Conservation (phyloP, 345 rosid genomes). For the Lepidium sativum region DNA sequence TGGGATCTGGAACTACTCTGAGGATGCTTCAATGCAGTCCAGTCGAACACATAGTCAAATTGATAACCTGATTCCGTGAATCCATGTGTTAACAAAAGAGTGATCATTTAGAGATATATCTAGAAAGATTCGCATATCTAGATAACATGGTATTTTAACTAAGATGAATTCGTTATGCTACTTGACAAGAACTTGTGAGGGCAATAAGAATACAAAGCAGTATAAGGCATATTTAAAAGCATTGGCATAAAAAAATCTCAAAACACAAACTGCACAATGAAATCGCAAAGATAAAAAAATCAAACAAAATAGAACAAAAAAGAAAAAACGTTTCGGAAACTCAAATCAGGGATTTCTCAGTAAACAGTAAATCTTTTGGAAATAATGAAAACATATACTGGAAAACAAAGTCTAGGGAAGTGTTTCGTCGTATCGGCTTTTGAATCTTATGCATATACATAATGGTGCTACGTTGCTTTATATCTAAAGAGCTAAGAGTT, state of each 20-base stretch:
- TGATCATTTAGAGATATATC: not conserved
- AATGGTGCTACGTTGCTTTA: not conserved
- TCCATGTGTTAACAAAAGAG: not conserved
- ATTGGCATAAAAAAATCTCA: no score
- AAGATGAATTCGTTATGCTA: no score
- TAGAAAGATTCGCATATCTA: not conserved
- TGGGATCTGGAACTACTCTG: slow-evolving; percentile 61
- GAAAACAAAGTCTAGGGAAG: not conserved
- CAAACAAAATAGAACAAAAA: no score
- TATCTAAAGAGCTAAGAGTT: not conserved
- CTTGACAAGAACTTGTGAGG: no score
- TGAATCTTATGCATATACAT: not conserved
- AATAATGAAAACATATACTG: not conserved
- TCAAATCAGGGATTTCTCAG: no score
- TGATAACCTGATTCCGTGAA: slow-evolving; percentile 49
- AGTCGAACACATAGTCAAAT: slow-evolving; percentile 75
- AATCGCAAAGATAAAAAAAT: not conserved
- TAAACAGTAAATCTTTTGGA: no score
- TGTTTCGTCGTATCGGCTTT: not conserved
- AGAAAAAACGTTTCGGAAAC: no score
- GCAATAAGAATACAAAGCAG: no score
- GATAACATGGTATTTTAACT: no score
- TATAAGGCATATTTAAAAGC: no score
- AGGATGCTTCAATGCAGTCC: slow-evolving; percentile 83
- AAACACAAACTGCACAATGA: not conserved